Evolutionary conservation across 208 protist genomes (phyloP), one percentile per base, ranked within the genome.

Genomic region (Endotrypanum monterogeii): DNA sequence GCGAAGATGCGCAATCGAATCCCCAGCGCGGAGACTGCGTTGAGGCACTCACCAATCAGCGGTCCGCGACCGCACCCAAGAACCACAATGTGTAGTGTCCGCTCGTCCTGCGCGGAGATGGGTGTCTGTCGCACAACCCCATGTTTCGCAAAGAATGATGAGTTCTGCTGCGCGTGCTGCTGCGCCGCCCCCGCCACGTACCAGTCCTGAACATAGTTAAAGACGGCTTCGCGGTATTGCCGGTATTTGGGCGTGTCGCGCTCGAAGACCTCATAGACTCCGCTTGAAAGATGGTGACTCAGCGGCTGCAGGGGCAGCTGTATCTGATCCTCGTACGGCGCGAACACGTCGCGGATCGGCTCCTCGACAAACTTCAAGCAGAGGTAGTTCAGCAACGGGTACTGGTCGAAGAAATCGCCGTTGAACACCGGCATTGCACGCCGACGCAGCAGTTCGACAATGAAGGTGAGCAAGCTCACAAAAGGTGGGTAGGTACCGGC

Each of bases 221-320:
- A 71, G 46, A 98, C 60, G 0, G 98, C 98, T 35, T 91, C 65
- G 71, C 98, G 77, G 86, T 99, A 99, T 67, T 90, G 83, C 3
- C 67, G 35, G 78, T 99, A 99, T 87, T 99, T 99, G 71, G 93
- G 79, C 11, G 96, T 89, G 82, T 99, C 99, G 52, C 91, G 78
- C 90, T 99, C 99, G 82, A 99, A 99, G 0, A 98, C 93, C 76
- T 99, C 98, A 90, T 99, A 99, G 16, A 97, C 97, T 66, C 91
- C 91, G 74, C 95, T 99, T 50, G 99, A 94, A 23, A 99, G 88
- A 83, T 99, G 96, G 78, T 99, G 96, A 46, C 88, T 91, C 39
- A 99, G 89, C 3, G 99, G 99, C 90, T 99, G 98, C 61, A 99
- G 83, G 14, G 98, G 98, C 9, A 90, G 74, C 74, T 98, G 97